Evolutionary conservation across 2,329 filamentous ascomycete genomes (phyloP).

Genomic region (Xylaria sp.): DNA sequence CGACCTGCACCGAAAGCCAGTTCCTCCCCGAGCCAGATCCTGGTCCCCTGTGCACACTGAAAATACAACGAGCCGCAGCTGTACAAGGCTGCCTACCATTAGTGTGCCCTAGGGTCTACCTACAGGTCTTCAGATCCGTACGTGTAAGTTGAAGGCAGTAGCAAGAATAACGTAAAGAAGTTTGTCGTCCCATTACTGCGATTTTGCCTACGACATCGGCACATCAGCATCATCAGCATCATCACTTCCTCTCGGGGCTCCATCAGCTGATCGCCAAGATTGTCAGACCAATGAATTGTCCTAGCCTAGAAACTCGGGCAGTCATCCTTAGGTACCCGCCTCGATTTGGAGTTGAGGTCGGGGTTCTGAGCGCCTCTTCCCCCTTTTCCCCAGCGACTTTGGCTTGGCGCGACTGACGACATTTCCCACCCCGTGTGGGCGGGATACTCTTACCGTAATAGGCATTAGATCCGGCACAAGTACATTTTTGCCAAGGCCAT

Average conservation of each 20-base stretch:
- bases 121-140: neutral
- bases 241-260: neutral
- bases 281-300: slow-evolving; percentile 1
- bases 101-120: too few relatives aligned
- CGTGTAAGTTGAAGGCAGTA: neutral
- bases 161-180: too few relatives aligned
- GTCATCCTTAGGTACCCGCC: too few relatives aligned
- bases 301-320: too few relatives aligned
- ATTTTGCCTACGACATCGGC: neutral
- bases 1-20: too few relatives aligned
- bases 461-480: slow-evolving; percentile 20
- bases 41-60: too few relatives aligned
- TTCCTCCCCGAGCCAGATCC: too few relatives aligned
- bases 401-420: slow-evolving; percentile 17
- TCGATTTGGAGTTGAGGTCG: neutral
- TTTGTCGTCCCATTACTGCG: too few relatives aligned
- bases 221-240: neutral
- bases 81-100: too few relatives aligned
- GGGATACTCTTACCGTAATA: neutral
- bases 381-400: slow-evolving; percentile 16
- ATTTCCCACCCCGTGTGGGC: neutral
- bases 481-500: neutral
- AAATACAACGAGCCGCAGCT: too few relatives aligned
- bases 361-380: neutral
- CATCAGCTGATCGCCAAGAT: slow-evolving; percentile 9